Evolutionary conservation across 495 filamentous ascomycete species (phyloP).

Genomic region (Hypoxylon crocopeplum): DNA sequence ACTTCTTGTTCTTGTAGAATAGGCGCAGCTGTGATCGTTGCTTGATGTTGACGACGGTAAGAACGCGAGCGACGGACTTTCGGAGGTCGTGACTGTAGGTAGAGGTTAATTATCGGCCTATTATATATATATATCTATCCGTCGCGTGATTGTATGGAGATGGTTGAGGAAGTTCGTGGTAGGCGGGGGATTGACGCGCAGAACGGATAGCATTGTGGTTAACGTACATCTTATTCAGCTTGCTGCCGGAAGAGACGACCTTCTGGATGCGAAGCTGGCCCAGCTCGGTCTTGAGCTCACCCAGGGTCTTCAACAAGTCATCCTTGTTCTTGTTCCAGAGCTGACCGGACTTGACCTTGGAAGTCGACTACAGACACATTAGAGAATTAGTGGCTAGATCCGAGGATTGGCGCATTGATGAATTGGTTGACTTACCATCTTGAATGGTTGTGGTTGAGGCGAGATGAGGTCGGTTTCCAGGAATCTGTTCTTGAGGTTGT

Average conservation of each 20-base stretch:
- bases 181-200: constrained; percentile 10
- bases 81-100: constrained; percentile 88
- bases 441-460: constrained; percentile 47
- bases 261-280: constrained; percentile 94
- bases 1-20: constrained; percentile 99
- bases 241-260: constrained; percentile 89
- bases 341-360: constrained; percentile 91
- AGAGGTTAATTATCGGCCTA: constrained; percentile 15
- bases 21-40: constrained; percentile 96
- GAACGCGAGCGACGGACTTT: constrained; percentile 97
- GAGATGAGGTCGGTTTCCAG: constrained; percentile 43
- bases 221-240: constrained; percentile 96
- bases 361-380: constrained; percentile 68
- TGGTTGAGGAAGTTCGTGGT: constrained; percentile 7
- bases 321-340: constrained; percentile 99
- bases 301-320: constrained; percentile 91
- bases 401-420: constrained; percentile 11
- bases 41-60: constrained; percentile 99
- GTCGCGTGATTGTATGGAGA: constrained; percentile 11
- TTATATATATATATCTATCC: background rate
- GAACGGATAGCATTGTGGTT: constrained; percentile 16
- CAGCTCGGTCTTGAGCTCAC: constrained; percentile 93
- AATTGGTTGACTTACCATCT: constrained; percentile 53
- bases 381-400: constrained; percentile 10
- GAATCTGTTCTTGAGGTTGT: constrained; percentile 40